Percentiles rank a stretch among this genome's conserved stretches.
Conservation (phyloP, 768 basidiomycete species). For the Mycena leptocephala region DNA sequence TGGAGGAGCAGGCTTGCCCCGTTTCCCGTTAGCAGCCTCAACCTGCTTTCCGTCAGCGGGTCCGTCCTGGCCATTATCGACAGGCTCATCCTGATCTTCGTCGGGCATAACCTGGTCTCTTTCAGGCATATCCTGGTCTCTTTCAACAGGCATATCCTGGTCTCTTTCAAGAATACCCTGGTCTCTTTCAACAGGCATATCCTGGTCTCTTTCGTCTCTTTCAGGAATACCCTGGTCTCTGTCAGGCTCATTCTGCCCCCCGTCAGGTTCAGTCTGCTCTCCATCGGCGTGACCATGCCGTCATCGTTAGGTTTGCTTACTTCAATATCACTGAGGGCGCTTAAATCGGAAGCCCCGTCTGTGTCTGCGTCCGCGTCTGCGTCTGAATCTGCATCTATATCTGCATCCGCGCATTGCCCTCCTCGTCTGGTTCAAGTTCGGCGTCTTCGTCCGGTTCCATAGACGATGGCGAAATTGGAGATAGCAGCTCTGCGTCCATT, state of each 20-base stretch:
- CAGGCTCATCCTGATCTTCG: not conserved
- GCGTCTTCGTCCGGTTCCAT: not conserved
- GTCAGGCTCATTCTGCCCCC: not conserved
- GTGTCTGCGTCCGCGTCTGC: conserved; percentile 23
- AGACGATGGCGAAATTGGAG: conserved; percentile 16
- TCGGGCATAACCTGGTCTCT: not conserved
- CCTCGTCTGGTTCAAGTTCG: too few species aligned
- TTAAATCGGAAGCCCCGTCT: conserved; percentile 56
- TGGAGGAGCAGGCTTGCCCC: not conserved
- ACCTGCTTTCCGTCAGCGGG: not conserved
- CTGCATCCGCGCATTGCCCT: too few species aligned
- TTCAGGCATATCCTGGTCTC: not conserved
- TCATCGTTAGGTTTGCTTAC: conserved; percentile 27
- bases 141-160: not conserved
- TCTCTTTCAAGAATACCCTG: not conserved
- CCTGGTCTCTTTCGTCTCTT: not conserved
- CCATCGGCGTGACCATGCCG: not conserved
- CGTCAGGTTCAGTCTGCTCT: not conserved
- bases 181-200: not conserved
- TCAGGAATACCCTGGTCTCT: not conserved
- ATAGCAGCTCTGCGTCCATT: conserved; percentile 12
- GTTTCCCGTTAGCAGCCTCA: not conserved
- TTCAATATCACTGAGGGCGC: conserved; percentile 62
- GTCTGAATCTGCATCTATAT: conserved; percentile 28
- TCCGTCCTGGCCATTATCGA: not conserved